Conservation (phyloP, 2,329 filamentous ascomycete species). For the Talaromyces sp. region DNA sequence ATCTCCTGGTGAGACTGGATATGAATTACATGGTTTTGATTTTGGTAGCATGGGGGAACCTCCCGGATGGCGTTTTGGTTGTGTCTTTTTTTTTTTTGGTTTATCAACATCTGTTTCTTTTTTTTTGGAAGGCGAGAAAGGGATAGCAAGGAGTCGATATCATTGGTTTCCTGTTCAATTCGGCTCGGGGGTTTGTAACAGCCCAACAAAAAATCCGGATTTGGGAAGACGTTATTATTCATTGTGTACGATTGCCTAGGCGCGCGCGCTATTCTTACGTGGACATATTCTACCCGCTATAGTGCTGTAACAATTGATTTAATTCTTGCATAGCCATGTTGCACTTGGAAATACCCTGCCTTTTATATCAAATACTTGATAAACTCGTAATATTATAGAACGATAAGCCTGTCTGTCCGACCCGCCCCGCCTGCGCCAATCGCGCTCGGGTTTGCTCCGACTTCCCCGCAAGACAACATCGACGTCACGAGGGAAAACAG, state of each 20-base stretch:
- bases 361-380: neutral
- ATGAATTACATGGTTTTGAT: neutral
- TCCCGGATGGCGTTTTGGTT: neutral
- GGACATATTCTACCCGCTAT: neutral
- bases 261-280: neutral
- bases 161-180: neutral
- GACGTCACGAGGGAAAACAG: neutral
- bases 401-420: neutral
- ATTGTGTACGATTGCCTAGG: neutral
- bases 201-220: neutral
- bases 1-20: constrained; percentile 12
- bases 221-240: neutral
- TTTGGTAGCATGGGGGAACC: neutral
- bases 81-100: neutral
- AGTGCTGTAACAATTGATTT: neutral
- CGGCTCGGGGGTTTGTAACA: neutral
- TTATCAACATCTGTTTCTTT: neutral
- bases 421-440: neutral
- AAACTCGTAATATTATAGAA: neutral
- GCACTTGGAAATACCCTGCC: neutral
- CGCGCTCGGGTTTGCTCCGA: neutral
- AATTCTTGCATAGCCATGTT: neutral
- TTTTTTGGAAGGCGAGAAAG: neutral
- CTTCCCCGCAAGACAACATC: neutral
- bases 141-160: neutral